phyloP scores from a whole-genome alignment of 164 flowering plant genomes.

The Aristolochia contorta region DNA sequence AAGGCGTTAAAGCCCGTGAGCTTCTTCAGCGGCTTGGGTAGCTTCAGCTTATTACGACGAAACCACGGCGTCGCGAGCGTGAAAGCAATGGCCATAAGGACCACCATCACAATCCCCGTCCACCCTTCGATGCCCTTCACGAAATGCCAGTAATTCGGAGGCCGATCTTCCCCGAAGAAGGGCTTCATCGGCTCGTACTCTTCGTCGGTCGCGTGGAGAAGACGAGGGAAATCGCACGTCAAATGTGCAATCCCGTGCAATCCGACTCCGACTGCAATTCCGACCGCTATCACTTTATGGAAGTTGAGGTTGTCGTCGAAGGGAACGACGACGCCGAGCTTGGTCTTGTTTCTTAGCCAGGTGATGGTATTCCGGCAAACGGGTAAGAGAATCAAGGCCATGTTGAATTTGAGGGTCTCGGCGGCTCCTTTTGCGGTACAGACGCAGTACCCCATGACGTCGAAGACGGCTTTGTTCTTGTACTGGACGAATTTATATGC shows the following conservation, averaged over 20 bases:
- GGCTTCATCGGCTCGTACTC: conserved; percentile 44
- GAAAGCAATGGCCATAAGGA: conserved; percentile 27
- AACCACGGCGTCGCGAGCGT: conserved; percentile 30
- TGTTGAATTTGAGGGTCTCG: conserved; percentile 55
- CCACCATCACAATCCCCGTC: conserved; percentile 27
- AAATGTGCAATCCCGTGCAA: conserved; percentile 26
- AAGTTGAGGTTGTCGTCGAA: conserved; percentile 54
- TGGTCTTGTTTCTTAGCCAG: conserved; percentile 59
- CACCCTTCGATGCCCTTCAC: conserved; percentile 22
- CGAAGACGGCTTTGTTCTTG: conserved; percentile 23
- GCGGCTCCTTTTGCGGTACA: conserved; percentile 57
- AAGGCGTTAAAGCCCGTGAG: conserved; percentile 33
- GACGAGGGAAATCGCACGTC: conserved; percentile 30
- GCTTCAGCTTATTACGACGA: conserved; percentile 22
- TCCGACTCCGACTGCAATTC: conserved; percentile 21
- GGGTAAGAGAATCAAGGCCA: conserved; percentile 56
- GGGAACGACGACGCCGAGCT: conserved; percentile 36
- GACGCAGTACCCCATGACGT: conserved; percentile 49
- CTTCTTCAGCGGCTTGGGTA: conserved; percentile 17
- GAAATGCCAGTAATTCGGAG: conserved; percentile 28
- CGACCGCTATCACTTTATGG: conserved; percentile 40
- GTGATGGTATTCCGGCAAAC: conserved; percentile 67
- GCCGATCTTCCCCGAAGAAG: conserved; percentile 40
- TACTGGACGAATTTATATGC: conserved; percentile 42
- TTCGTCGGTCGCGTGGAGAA: conserved; percentile 33